Conservation (phyloP, 208 protist genomes). For the Ichthyophonus hoferi region DNA sequence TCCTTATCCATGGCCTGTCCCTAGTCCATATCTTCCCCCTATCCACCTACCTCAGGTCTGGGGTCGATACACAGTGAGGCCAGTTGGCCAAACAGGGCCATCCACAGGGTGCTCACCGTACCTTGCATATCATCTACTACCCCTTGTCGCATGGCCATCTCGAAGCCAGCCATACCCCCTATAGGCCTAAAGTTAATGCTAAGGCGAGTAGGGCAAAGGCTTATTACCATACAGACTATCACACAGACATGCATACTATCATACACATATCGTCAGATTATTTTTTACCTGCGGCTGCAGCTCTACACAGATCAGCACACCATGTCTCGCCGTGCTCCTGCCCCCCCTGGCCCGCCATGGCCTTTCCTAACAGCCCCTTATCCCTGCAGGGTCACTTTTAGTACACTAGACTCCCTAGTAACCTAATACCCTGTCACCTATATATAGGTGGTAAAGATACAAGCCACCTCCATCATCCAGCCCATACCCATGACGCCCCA, state of each 20-base stretch:
- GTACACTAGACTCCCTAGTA: too few species aligned
- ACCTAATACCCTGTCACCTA: too few species aligned
- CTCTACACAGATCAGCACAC: background rate
- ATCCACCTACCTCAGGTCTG: slow-evolving; percentile 17
- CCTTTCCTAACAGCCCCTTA: background rate
- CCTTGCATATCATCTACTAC: background rate
- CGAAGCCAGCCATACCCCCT: too few species aligned
- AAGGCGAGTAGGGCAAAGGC: too few species aligned
- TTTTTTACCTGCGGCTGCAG: background rate
- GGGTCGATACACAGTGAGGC: background rate
- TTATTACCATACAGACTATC: too few species aligned
- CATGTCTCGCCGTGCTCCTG: background rate
- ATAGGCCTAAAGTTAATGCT: too few species aligned
- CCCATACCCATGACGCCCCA: too few species aligned
- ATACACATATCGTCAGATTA: background rate
- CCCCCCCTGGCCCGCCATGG: background rate
- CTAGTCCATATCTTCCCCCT: background rate
- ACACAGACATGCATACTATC: background rate
- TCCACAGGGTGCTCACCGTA: background rate
- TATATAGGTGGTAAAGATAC: too few species aligned
- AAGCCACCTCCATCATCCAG: too few species aligned
- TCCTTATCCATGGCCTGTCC: too few species aligned
- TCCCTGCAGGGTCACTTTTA: background rate
- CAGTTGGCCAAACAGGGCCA: background rate
- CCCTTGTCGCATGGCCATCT: background rate